phyloP scores from a whole-genome alignment of 2,329 filamentous ascomycete species.

The Neospermospora avenae region DNA sequence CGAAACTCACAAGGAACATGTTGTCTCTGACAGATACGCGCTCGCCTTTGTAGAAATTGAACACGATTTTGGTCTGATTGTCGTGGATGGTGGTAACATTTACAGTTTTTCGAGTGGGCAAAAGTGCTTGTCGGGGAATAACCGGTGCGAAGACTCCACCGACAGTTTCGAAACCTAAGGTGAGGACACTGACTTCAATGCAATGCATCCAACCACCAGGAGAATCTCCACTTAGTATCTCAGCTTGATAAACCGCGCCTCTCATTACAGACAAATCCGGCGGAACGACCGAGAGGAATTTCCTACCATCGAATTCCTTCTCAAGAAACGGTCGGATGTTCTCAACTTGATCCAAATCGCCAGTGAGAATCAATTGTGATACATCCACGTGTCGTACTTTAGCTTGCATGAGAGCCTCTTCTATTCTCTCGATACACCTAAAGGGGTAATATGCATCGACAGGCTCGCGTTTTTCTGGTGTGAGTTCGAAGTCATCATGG shows the following conservation, averaged over 20 bases:
- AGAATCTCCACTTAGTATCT: background rate
- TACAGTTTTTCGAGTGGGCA: slow-evolving; percentile 5
- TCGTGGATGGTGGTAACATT: slow-evolving; percentile 45
- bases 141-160: slow-evolving; percentile 7
- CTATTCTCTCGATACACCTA: background rate
- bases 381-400: slow-evolving; percentile 12
- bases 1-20: slow-evolving; percentile 67
- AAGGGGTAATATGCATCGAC: background rate
- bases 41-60: slow-evolving; percentile 66
- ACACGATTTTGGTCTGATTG: slow-evolving; percentile 57
- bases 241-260: slow-evolving; percentile 2
- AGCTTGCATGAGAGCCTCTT: slow-evolving; percentile 6
- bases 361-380: slow-evolving; percentile 15
- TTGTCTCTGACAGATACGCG: slow-evolving; percentile 70
- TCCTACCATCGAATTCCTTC: slow-evolving; percentile 8
- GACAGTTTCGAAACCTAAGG: slow-evolving; percentile 9
- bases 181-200: slow-evolving; percentile 1
- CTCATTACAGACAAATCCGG: slow-evolving; percentile 4
- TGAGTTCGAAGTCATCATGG: background rate
- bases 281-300: background rate
- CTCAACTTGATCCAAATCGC: slow-evolving; percentile 1
- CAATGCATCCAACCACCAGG: background rate
- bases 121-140: slow-evolving; percentile 7
- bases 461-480: background rate
- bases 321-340: slow-evolving; percentile 9